Evolutionary conservation across 257 asterid genomes (phyloP), one percentile per base, ranked within the genome.

Genomic region (Penstemon newberryi): DNA sequence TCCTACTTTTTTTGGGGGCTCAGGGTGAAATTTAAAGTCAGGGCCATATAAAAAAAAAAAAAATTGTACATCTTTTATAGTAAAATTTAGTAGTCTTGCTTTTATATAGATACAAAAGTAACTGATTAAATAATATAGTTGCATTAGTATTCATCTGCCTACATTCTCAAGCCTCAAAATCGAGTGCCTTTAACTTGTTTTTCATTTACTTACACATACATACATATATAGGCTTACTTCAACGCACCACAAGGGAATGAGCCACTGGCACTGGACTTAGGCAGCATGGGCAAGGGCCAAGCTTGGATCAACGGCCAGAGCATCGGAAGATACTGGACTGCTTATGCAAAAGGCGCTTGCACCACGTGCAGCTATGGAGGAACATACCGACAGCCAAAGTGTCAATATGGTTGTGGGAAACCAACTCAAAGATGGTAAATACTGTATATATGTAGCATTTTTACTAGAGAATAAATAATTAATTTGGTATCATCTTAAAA

Each of bases 361-460:
- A 71, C 72, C 65, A 59, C 63, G 4, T 93, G 99, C 79, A 80
- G 68, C 77, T 93, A 93, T 43, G 72, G 71, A 43, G 96, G 95
- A 25, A 85, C 99, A 6, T 93, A 67, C 51, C 67, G 97, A 59
- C 78, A 79, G 63, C 58, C 63, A 40, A 90, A 90, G 82, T 93
- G 99, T 80, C 96, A 70, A 44, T 44, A 72, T 40, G 99, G 99
- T n/a, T 93, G 99, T 71, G 99, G 99, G 73, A 80, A 82, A 74
- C 92, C 99, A 9, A 93, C 99, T 66, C 99, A 93, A 74, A 83
- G 86, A 93, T 90, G 97, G 99, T 92, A 92, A 25, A 25, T 3
- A 43, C 5, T 10, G 18, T 15, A 38, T 15, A 47, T 11, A 6
- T 53, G 5, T 66, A 25, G 56, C 60, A 13, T 9, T 6, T 38